Evolutionary conservation across 371 early-diverging fungal species (phyloP), one percentile per base, ranked within the genome.

Genomic region (Mucor lusitanicus): DNA sequence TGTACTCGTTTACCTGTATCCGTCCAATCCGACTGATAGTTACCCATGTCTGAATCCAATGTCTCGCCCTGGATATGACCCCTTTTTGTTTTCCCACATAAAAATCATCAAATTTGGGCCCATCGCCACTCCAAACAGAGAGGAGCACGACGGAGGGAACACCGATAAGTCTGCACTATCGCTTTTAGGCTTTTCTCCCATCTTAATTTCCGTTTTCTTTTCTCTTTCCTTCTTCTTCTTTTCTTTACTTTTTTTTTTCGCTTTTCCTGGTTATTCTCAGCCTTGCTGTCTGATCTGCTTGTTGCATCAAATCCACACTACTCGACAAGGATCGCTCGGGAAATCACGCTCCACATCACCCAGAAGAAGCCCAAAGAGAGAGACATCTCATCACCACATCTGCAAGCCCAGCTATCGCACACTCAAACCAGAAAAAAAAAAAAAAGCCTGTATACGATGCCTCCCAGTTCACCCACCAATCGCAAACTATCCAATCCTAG

Each of bases 401-500:
- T 37, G 13, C 37, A 37, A 23, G 19, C 48, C 48, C 48, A 25
- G 9, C 1, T 53, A 35, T 40, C n/a, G 23, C 61, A 25, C 57
- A 32, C 54, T 6, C 48, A 39, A 53, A 28, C 27, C 27, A 63
- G 37, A 19, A 15, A 27, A 15, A 33, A 27, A 25, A 40, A 21
- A 27, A 40, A 57, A 23, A 50, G 50, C 37, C 37, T 12, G 9
- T 35, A 50, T 13, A 12, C 33, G 11, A 73, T 73, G 74, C 61
- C 74, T 25, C 71, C 67, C 37, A 69, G 64, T 58, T 67, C 71
- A 55, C 63, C 74, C 25, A 58, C 42, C 13, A 71, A 71, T 35
- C 63, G 74, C 32, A 74, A 74, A 65, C 54, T 71, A 64, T 65
- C 74, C 63, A 74, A 67, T 64, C 59, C 71, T 42, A 64, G 55